A percentile compares a stretch with the other conserved stretches of the same genome.
Conservation (phyloP, 495 filamentous ascomycete genomes). For the Daldinia concentrica region DNA sequence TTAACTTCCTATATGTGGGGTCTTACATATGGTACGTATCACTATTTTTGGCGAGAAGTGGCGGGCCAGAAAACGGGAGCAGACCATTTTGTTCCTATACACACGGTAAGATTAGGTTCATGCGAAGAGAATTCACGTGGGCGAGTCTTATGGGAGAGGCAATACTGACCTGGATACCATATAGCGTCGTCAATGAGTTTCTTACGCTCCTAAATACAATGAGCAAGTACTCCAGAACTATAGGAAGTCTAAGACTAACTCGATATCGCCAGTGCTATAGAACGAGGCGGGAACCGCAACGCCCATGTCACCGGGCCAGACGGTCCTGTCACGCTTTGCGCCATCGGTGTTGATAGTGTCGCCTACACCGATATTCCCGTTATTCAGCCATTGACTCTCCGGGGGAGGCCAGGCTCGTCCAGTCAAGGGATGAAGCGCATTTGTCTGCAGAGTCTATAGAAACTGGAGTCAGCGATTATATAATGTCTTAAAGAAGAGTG, state of each 20-base stretch:
- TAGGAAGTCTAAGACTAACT: conserved; percentile 37
- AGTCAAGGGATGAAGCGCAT: conserved; percentile 63
- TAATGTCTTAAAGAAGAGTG: neutral
- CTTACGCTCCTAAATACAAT: conserved; percentile 57
- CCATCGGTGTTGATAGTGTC: conserved; percentile 61
- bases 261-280: conserved; percentile 67
- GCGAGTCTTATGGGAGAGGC: neutral
- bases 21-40: conserved; percentile 72
- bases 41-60: conserved; percentile 62
- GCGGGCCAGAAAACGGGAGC: conserved; percentile 64
- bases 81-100: conserved; percentile 36
- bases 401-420: conserved; percentile 63
- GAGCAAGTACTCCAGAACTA: neutral
- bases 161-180: conserved; percentile 60
- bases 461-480: conserved; percentile 6
- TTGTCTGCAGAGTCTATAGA: conserved; percentile 63
- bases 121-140: neutral
- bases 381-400: conserved; percentile 63
- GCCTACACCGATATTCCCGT: conserved; percentile 56
- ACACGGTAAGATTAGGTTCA: conserved; percentile 32
- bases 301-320: conserved; percentile 70
- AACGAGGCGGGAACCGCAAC: conserved; percentile 65
- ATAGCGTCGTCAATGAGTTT: conserved; percentile 70
- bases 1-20: neutral
- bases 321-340: conserved; percentile 66